These are phyloP conservation scores for Phytophthora tubulina DNA, from an alignment of 352 stramenopile genomes.

Conservation along the genomic window DNA sequence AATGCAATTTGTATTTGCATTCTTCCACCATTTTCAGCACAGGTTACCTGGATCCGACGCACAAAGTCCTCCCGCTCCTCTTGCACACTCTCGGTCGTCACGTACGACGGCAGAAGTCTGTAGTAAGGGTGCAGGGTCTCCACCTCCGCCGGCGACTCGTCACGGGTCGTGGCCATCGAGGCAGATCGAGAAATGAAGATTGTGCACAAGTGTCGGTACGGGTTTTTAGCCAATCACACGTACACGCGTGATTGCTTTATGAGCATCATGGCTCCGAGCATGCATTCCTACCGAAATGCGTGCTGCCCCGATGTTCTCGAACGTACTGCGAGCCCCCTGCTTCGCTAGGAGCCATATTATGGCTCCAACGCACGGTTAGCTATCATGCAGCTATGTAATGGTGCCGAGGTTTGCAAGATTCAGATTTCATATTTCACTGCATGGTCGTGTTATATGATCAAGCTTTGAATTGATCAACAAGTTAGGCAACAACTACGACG, in stretches of 20 bases:
- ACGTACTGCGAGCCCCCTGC: not conserved
- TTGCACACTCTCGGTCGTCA: slow-evolving; percentile 49
- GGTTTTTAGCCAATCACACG: slow-evolving; percentile 29
- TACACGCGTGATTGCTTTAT: slow-evolving; percentile 5
- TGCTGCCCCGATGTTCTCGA: not conserved
- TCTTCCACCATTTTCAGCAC: not conserved
- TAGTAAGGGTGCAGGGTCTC: slow-evolving; percentile 62
- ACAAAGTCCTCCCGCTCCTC: slow-evolving; percentile 57
- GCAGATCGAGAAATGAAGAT: slow-evolving; percentile 26
- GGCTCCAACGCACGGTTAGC: no score
- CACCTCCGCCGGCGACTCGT: not conserved
- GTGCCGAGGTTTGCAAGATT: no score
- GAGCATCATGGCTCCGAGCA: not conserved
- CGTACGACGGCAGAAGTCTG: slow-evolving; percentile 65
- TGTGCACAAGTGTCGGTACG: not conserved
- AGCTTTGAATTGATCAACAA: no score
- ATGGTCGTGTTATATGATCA: no score
- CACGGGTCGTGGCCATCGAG: slow-evolving; percentile 6
- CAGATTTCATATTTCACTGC: no score
- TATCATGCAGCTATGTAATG: no score
- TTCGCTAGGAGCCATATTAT: not conserved
- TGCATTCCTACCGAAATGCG: slow-evolving; percentile 18
- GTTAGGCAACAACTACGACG: no score
- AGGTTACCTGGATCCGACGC: slow-evolving; percentile 46
- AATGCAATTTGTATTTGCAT: not conserved